Evolutionary conservation across 2,329 filamentous ascomycete genomes (phyloP).

Genomic region (Fusarium domesticum): DNA sequence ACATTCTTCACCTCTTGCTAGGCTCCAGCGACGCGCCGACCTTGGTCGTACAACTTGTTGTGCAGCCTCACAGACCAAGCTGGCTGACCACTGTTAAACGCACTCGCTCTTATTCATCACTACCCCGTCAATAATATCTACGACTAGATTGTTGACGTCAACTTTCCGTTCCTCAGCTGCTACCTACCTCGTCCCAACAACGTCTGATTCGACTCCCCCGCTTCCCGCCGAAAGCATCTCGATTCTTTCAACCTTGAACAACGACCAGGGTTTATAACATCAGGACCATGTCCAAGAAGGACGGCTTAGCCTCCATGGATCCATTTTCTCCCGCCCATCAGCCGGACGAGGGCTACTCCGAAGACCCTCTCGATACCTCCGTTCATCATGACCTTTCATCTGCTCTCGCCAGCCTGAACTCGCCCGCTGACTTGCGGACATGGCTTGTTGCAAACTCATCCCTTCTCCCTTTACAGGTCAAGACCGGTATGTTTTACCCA

Average conservation of each 20-base stretch:
- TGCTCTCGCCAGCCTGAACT: slow-evolving; percentile 36
- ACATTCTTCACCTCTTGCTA: neutral
- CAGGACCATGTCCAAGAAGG: slow-evolving; percentile 30
- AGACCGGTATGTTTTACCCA: slow-evolving; percentile 40
- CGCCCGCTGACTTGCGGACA: slow-evolving; percentile 44
- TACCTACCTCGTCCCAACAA: neutral
- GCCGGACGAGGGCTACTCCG: slow-evolving; percentile 84
- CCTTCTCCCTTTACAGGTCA: slow-evolving; percentile 47
- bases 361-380: slow-evolving; percentile 59
- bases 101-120: neutral
- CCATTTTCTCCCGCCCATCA: slow-evolving; percentile 51
- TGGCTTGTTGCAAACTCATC: slow-evolving; percentile 52
- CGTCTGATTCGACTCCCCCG: neutral
- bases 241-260: neutral
- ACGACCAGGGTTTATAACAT: slow-evolving; percentile 20
- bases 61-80: neutral
- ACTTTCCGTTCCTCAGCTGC: neutral
- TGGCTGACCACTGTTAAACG: neutral
- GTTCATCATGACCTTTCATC: slow-evolving; percentile 33
- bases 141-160: neutral
- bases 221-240: too few species aligned
- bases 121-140: neutral
- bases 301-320: slow-evolving; percentile 39
- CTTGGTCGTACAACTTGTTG: neutral
- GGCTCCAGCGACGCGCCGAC: neutral